phyloP scores from a whole-genome alignment of 257 asterid genomes.

The Solanum tarijense region DNA sequence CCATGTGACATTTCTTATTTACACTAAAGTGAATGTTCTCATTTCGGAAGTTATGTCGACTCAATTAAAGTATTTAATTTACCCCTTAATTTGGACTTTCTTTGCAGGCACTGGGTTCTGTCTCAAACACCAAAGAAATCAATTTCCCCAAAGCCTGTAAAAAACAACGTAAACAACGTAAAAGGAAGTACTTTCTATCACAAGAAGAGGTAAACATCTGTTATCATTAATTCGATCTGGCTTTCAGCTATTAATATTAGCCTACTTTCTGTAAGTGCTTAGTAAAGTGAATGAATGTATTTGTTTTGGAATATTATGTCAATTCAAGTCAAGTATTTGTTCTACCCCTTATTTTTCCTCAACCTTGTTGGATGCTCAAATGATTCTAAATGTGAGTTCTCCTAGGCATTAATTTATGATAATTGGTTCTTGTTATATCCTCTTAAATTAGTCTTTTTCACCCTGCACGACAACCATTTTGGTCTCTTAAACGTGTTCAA shows the following conservation, averaged over 20 bases:
- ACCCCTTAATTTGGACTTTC: not conserved
- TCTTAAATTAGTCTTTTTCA: not conserved
- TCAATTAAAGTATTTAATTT: not conserved
- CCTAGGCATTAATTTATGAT: not conserved
- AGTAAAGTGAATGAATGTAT: not conserved
- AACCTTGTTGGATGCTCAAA: not conserved
- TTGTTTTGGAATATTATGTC: not conserved
- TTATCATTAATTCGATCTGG: not conserved
- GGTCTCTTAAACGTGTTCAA: not conserved
- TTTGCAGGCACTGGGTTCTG: not conserved
- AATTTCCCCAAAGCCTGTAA: not conserved
- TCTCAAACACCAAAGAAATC: not conserved
- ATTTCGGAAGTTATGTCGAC: not conserved
- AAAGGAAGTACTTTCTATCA: not conserved
- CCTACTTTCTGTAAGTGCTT: not conserved
- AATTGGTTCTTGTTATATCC: not conserved
- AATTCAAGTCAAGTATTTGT: not conserved
- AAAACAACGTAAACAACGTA: not conserved
- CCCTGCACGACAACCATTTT: not conserved
- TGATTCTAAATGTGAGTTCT: not conserved
- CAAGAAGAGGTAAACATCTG: constrained; percentile 1
- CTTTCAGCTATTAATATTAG: not conserved
- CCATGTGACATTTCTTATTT: not conserved
- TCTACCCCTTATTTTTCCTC: not conserved
- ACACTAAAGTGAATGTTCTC: not conserved